Evolutionary conservation across 2,329 filamentous ascomycete species (phyloP).

Genomic region (Aspergillus fumigatus): DNA sequence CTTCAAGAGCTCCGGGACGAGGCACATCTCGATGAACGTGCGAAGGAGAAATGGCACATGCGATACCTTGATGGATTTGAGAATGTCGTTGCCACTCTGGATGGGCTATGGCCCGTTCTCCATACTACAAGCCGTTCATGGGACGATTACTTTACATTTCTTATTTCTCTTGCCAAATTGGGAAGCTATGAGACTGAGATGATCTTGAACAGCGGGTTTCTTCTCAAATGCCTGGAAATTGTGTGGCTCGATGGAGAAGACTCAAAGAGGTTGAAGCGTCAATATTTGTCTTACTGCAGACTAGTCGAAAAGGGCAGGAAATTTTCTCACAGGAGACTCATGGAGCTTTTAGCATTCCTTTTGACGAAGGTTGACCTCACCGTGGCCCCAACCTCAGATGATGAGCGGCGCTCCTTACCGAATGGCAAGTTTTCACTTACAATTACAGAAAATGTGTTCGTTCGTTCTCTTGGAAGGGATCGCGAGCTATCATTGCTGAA

Average conservation of each 20-base stretch:
- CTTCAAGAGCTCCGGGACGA: constrained; percentile 44
- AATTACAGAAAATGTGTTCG: constrained; percentile 27
- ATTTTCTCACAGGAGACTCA: constrained; percentile 41
- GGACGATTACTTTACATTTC: constrained; percentile 71
- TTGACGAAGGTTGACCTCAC: constrained; percentile 37
- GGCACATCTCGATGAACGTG: constrained; percentile 18
- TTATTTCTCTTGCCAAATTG: constrained; percentile 61
- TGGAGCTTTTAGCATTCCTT: constrained; percentile 39
- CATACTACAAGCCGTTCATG: constrained; percentile 62
- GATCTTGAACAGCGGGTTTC: constrained; percentile 58
- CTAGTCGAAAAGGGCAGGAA: constrained; percentile 45
- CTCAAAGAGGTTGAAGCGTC: constrained; percentile 47
- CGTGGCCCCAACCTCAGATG: constrained; percentile 22
- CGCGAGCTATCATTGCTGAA: constrained; percentile 44
- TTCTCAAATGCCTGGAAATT: constrained; percentile 56
- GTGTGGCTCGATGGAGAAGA: constrained; percentile 55
- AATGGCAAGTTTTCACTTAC: constrained; percentile 33
- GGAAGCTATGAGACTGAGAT: constrained; percentile 55
- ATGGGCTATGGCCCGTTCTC: constrained; percentile 58
- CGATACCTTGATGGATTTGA: constrained; percentile 28
- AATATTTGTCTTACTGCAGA: constrained; percentile 47
- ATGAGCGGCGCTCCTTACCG: constrained; percentile 17
- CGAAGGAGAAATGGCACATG: constrained; percentile 21
- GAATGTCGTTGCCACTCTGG: constrained; percentile 46
- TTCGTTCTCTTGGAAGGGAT: constrained; percentile 31